phyloP scores from a whole-genome alignment of 2,329 filamentous ascomycete species.

The Zymoseptoria passerinii region DNA sequence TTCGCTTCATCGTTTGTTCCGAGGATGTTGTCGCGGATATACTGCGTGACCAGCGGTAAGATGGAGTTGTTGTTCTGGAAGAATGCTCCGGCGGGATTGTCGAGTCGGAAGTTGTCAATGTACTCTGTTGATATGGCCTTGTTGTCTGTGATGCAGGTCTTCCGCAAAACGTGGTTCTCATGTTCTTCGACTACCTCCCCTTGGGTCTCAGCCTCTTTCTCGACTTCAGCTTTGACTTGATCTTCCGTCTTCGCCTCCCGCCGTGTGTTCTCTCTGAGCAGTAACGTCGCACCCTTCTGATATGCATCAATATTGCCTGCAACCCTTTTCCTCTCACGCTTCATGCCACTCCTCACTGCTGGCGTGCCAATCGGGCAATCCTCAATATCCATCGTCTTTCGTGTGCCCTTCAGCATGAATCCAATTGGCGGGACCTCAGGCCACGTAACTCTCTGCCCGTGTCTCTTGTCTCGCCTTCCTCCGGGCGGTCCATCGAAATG shows the following conservation, averaged over 20 bases:
- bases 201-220: slow-evolving; percentile 31
- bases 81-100: slow-evolving; percentile 86
- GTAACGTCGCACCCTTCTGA: slow-evolving; percentile 73
- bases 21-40: slow-evolving; percentile 73
- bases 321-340: slow-evolving; percentile 68
- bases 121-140: slow-evolving; percentile 82
- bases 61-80: slow-evolving; percentile 99
- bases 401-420: slow-evolving; percentile 79
- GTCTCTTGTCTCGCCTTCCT: slow-evolving; percentile 39
- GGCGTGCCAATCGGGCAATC: slow-evolving; percentile 93
- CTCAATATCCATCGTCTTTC: slow-evolving; percentile 82
- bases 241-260: slow-evolving; percentile 47
- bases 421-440: slow-evolving; percentile 69
- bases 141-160: slow-evolving; percentile 80
- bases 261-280: slow-evolving; percentile 77
- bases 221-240: slow-evolving; percentile 28
- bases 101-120: slow-evolving; percentile 74
- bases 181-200: slow-evolving; percentile 48
- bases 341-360: slow-evolving; percentile 71
- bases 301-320: slow-evolving; percentile 61
- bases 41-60: slow-evolving; percentile 73
- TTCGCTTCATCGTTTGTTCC: slow-evolving; percentile 21
- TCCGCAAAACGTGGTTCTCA: slow-evolving; percentile 62
- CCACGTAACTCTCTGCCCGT: slow-evolving; percentile 50
- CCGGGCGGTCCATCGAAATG: slow-evolving; percentile 77